Conservation (phyloP, 192 early-diverging fungal genomes). For the Coemansia sp. region DNA sequence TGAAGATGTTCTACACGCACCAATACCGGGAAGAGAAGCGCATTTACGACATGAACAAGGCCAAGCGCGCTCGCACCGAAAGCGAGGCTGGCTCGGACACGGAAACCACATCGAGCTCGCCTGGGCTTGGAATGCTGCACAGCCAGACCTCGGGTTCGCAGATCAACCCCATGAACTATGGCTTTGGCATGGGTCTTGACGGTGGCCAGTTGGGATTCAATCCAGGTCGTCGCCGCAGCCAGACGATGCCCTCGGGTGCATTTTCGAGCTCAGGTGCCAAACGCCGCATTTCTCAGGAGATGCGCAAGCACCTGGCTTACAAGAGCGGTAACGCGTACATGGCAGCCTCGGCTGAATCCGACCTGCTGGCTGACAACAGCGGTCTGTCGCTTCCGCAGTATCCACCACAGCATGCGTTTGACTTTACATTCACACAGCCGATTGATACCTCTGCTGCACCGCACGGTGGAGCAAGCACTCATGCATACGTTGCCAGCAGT, state of each 20-base stretch:
- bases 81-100: constrained; percentile 29
- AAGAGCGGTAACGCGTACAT: constrained; percentile 37
- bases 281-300: constrained; percentile 53
- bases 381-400: not conserved
- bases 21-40: constrained; percentile 39
- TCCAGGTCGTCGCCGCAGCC: constrained; percentile 46
- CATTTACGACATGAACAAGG: constrained; percentile 43
- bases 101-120: constrained; percentile 14
- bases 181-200: constrained; percentile 22
- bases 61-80: constrained; percentile 20
- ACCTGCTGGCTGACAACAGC: constrained; percentile 1
- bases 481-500: constrained; percentile 17
- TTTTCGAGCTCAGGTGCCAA: constrained; percentile 39
- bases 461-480: constrained; percentile 7
- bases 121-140: constrained; percentile 15
- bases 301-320: constrained; percentile 54
- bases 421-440: constrained; percentile 40
- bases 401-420: constrained; percentile 21
- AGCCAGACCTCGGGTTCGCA: not conserved
- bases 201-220: constrained; percentile 29
- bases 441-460: constrained; percentile 8
- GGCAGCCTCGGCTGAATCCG: constrained; percentile 4
- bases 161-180: not conserved
- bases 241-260: constrained; percentile 40
- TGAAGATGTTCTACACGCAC: constrained; percentile 40